Percentiles rank a stretch among this genome's conserved stretches.
Conservation (phyloP, 108 stramenopile species). For the Cylindrotheca fusiformis region DNA sequence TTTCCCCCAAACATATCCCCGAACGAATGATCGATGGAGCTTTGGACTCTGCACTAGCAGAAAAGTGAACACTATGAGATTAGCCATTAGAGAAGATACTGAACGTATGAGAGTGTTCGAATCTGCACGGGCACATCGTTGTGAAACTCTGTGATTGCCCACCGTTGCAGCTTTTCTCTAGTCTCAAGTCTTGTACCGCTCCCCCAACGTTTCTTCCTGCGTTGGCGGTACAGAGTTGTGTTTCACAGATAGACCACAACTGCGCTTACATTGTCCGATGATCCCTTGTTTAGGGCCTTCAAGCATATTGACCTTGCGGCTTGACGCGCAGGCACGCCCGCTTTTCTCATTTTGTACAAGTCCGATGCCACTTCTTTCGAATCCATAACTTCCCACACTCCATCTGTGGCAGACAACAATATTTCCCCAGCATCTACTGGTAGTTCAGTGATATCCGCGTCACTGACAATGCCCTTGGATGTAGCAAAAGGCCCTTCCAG, state of each 20-base stretch:
- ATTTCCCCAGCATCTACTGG: constrained; percentile 38
- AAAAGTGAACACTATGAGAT: too few species aligned
- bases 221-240: too few species aligned
- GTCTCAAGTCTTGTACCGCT: too few species aligned
- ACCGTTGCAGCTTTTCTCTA: too few species aligned
- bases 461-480: constrained; percentile 73
- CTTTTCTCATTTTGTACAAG: constrained; percentile 46
- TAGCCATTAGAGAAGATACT: too few species aligned
- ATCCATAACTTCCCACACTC: constrained; percentile 79
- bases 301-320: constrained; percentile 63
- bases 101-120: too few species aligned
- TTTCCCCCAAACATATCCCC: too few species aligned
- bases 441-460: constrained; percentile 51
- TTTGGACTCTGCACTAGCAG: too few species aligned
- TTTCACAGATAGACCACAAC: constrained; percentile 68
- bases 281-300: constrained; percentile 72
- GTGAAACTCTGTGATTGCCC: too few species aligned
- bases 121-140: too few species aligned
- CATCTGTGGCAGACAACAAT: constrained; percentile 70
- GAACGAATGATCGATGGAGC: too few species aligned
- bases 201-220: too few species aligned
- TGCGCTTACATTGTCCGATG: constrained; percentile 73
- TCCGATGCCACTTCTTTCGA: constrained; percentile 68
- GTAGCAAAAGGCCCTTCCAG: constrained; percentile 75
- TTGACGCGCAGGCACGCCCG: constrained; percentile 42